Percentiles rank a stretch among this genome's conserved stretches.
Conservation (phyloP, 768 basidiomycete species). For the Trametes coccinea region DNA sequence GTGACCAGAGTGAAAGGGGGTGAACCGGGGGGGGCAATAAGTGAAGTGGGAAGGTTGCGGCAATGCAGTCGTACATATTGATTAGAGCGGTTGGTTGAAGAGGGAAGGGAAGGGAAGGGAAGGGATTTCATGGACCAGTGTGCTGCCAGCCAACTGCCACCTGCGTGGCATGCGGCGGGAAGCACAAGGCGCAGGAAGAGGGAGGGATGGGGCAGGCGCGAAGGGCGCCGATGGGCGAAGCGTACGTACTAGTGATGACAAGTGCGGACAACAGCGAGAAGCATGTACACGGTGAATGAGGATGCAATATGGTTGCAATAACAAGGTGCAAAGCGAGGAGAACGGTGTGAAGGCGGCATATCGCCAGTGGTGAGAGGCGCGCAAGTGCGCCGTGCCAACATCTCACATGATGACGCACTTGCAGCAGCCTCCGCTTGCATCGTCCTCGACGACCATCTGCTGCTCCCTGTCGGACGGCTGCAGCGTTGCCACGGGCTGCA, state of each 20-base stretch:
- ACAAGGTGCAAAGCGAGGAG: background rate
- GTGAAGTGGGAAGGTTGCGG: conserved; percentile 8
- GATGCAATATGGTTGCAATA: background rate
- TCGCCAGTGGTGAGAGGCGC: background rate
- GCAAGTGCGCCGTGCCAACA: conserved; percentile 1
- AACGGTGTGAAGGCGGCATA: background rate
- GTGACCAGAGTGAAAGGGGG: conserved; percentile 6
- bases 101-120: background rate
- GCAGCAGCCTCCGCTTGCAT: conserved; percentile 64
- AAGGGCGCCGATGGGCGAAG: conserved; percentile 1
- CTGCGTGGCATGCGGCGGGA: background rate
- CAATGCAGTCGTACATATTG: conserved; percentile 16
- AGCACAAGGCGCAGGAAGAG: background rate
- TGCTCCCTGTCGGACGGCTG: conserved; percentile 22
- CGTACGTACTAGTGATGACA: conserved; percentile 14
- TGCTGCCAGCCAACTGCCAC: background rate
- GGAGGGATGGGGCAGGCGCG: background rate
- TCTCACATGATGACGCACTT: conserved; percentile 84
- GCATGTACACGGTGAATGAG: conserved; percentile 13
- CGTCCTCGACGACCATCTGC: conserved; percentile 44
- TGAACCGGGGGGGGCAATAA: background rate
- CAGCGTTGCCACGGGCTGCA: conserved; percentile 32
- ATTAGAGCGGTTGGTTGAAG: background rate
- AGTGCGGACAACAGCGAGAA: conserved; percentile 6
- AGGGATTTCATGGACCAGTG: background rate